These are phyloP conservation scores for Cadophora sp. DNA, from an alignment of 2,329 filamentous ascomycete species.

Conservation along the genomic window DNA sequence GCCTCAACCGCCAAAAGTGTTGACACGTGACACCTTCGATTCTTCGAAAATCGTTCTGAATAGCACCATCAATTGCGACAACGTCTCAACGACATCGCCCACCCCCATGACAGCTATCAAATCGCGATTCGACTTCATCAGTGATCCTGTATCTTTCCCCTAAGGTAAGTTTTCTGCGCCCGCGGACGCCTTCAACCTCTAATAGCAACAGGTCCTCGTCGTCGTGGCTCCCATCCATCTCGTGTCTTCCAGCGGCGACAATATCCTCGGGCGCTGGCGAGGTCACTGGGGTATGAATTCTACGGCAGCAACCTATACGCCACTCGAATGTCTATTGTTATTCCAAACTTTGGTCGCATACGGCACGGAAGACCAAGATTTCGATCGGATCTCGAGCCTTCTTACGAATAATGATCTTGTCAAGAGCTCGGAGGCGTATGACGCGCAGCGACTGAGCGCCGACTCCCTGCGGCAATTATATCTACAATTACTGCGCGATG, in stretches of 20 bases:
- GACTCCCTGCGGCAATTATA: conserved; percentile 83
- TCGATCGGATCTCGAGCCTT: conserved; percentile 74
- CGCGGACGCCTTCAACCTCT: neutral
- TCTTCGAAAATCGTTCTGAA: conserved; percentile 24
- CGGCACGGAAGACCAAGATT: conserved; percentile 69
- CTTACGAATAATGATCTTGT: conserved; percentile 78
- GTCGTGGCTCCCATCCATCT: conserved; percentile 62
- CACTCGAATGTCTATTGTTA: conserved; percentile 84
- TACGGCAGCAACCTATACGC: conserved; percentile 69
- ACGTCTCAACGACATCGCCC: conserved; percentile 17
- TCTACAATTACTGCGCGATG: conserved; percentile 76
- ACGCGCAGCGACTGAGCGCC: conserved; percentile 75
- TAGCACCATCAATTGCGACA: conserved; percentile 27
- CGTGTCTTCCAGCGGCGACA: conserved; percentile 55
- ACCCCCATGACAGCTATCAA: conserved; percentile 27
- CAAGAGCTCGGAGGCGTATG: conserved; percentile 72
- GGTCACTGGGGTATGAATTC: conserved; percentile 62
- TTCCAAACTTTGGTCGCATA: conserved; percentile 79
- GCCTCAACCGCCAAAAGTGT: neutral
- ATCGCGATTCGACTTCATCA: conserved; percentile 19
- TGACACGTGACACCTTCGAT: conserved; percentile 30
- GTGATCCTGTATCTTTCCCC: neutral
- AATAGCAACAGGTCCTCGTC: conserved; percentile 25
- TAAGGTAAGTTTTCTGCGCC: conserved; percentile 21
- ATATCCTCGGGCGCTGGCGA: conserved; percentile 62